Percentiles rank a stretch among this genome's conserved stretches.
These are phyloP conservation scores for Starmerella cellae DNA, from an alignment of 805 yeast species.

Conservation along the genomic window DNA sequence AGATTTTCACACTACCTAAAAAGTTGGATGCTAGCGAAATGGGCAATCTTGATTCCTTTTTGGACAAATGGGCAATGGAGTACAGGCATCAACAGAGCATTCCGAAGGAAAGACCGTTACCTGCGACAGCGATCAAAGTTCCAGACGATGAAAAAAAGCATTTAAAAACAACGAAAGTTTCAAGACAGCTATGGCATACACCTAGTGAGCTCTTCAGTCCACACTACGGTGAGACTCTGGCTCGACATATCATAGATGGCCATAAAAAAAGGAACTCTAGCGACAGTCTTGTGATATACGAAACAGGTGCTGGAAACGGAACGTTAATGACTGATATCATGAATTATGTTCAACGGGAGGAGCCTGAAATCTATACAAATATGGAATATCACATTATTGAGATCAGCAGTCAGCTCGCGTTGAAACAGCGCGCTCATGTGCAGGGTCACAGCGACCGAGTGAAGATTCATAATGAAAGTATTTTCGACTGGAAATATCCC, in stretches of 20 bases:
- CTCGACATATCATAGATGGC: slow-evolving; percentile 52
- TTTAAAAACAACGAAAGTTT: slow-evolving; percentile 7
- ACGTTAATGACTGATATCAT: slow-evolving; percentile 66
- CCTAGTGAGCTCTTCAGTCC: slow-evolving; percentile 79
- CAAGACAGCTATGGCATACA: slow-evolving; percentile 68
- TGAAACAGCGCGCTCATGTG: slow-evolving; percentile 26
- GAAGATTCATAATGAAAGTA: slow-evolving; percentile 56
- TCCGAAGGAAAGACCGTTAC: background rate
- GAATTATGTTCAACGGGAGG: slow-evolving; percentile 44
- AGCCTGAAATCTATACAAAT: slow-evolving; percentile 60
- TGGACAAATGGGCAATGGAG: slow-evolving; percentile 52
- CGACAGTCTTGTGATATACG: slow-evolving; percentile 55
- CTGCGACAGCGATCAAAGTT: background rate
- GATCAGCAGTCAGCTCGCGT: slow-evolving; percentile 49
- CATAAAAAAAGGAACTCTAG: slow-evolving; percentile 47
- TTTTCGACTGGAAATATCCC: slow-evolving; percentile 55
- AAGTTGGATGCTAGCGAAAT: slow-evolving; percentile 52
- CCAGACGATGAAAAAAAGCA: slow-evolving; percentile 7
- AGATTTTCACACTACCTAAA: slow-evolving; percentile 52
- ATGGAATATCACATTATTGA: slow-evolving; percentile 63
- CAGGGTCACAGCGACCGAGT: slow-evolving; percentile 44
- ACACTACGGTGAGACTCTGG: slow-evolving; percentile 72
- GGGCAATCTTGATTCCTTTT: slow-evolving; percentile 53
- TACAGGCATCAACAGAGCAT: slow-evolving; percentile 28
- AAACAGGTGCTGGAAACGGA: slow-evolving; percentile 86